Evolutionary conservation across 331 rosid genomes (phyloP).

Genomic region (Spiraea crenata): DNA sequence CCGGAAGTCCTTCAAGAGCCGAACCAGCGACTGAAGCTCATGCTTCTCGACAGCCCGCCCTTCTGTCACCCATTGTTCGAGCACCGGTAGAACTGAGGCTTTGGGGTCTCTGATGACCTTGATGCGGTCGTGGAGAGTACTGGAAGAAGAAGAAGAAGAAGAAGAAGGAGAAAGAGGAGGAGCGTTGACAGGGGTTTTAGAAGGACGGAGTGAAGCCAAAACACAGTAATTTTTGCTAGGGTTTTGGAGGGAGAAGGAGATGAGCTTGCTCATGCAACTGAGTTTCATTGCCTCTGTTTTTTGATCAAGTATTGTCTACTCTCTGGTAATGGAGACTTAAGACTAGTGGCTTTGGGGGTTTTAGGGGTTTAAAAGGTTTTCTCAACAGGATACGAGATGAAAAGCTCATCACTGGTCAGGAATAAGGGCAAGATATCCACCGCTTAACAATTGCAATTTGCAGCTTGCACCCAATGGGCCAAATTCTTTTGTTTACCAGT

Average conservation of each 20-base stretch:
- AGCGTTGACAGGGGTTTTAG: not conserved
- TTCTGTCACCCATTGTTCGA: constrained; percentile 33
- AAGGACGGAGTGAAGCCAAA: constrained; percentile 21
- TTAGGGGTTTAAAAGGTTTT: not conserved
- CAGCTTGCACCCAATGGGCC: no score
- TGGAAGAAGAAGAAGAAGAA: not conserved
- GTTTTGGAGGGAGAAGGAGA: constrained; percentile 4
- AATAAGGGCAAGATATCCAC: no score
- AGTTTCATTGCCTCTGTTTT: constrained; percentile 15
- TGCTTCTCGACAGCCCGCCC: constrained; percentile 20
- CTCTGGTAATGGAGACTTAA: no score
- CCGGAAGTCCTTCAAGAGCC: constrained; percentile 27
- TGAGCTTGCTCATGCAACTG: constrained; percentile 13
- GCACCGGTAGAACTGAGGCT: constrained; percentile 33
- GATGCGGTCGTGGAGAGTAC: constrained; percentile 17
- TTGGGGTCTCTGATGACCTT: constrained; percentile 32
- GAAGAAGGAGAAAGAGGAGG: constrained; percentile 2
- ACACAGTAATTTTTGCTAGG: not conserved
- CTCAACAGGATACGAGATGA: not conserved
- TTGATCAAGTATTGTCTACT: no score
- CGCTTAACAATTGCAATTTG: no score
- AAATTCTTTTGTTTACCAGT: no score
- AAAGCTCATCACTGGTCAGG: no score
- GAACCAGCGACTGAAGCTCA: constrained; percentile 29
- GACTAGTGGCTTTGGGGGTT: not conserved